Conservation (phyloP, 768 basidiomycete species). For the Ephemerocybe angulata region DNA sequence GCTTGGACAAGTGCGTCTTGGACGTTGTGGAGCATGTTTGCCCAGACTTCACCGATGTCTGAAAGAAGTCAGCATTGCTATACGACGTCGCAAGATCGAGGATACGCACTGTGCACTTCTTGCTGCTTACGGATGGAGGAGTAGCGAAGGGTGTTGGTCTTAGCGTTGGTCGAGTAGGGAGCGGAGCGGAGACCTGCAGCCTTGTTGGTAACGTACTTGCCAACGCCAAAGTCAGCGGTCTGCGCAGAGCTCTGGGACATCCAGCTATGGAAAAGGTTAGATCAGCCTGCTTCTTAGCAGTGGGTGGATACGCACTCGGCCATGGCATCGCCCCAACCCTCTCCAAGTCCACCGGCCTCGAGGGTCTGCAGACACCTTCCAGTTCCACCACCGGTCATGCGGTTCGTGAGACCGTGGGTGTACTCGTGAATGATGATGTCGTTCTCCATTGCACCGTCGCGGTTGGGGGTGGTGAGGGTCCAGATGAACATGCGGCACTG, state of each 20-base stretch:
- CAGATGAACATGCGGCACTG: slow-evolving; percentile 31
- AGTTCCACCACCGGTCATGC: slow-evolving; percentile 53
- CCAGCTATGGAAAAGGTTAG: slow-evolving; percentile 27
- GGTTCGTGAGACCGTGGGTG: slow-evolving; percentile 45
- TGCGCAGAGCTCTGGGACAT: slow-evolving; percentile 35
- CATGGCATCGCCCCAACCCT: slow-evolving; percentile 63
- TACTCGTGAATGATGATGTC: slow-evolving; percentile 52
- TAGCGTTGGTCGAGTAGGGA: slow-evolving; percentile 52
- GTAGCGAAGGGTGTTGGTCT: slow-evolving; percentile 43
- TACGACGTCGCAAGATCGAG: not conserved
- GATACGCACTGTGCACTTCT: slow-evolving; percentile 44
- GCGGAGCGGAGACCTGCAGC: slow-evolving; percentile 48
- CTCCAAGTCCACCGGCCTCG: slow-evolving; percentile 66
- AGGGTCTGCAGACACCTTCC: slow-evolving; percentile 58
- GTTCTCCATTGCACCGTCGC: slow-evolving; percentile 61
- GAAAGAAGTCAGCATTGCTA: not conserved
- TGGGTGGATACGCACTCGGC: slow-evolving; percentile 29
- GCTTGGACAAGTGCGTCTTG: slow-evolving; percentile 34
- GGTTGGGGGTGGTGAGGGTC: slow-evolving; percentile 34
- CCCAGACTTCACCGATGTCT: slow-evolving; percentile 59
- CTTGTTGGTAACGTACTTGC: slow-evolving; percentile 47
- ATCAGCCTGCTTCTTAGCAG: not conserved
- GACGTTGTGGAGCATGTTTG: slow-evolving; percentile 43
- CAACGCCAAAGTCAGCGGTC: slow-evolving; percentile 37
- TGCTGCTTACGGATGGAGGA: slow-evolving; percentile 33